phyloP scores from a whole-genome alignment of 1,284 basidiomycete genomes.

The Ceratobasidium sp. region DNA sequence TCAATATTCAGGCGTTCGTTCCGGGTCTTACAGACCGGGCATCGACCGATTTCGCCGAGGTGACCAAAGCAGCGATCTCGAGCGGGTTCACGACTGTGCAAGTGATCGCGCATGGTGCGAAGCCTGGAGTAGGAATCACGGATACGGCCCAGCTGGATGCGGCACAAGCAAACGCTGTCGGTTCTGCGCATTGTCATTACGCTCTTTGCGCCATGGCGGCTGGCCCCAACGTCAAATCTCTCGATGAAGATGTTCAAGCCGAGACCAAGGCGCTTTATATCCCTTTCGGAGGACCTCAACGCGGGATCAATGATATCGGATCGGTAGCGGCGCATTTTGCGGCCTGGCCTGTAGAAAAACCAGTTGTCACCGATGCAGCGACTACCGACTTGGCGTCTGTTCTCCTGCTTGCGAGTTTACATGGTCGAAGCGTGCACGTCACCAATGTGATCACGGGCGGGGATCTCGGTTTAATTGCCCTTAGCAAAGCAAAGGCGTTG shows the following conservation, averaged over 20 bases:
- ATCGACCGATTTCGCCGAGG: conserved; percentile 74
- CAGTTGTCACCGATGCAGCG: conserved; percentile 93
- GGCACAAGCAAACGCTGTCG: conserved; percentile 74
- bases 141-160: conserved; percentile 77
- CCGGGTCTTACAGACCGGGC: conserved; percentile 74
- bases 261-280: conserved; percentile 89
- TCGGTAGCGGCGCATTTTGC: conserved; percentile 88
- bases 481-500: conserved; percentile 94
- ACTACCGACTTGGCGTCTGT: conserved; percentile 94
- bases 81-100: conserved; percentile 90
- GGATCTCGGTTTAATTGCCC: conserved; percentile 90
- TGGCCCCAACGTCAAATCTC: conserved; percentile 70
- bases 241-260: conserved; percentile 82
- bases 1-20: conserved; percentile 92
- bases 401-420: conserved; percentile 91
- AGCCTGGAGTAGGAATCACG: conserved; percentile 66
- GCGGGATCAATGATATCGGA: conserved; percentile 66
- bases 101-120: conserved; percentile 78
- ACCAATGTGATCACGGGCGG: conserved; percentile 92
- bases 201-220: conserved; percentile 85
- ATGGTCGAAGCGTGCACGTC: conserved; percentile 91
- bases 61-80: conserved; percentile 84
- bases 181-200: conserved; percentile 85
- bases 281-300: conserved; percentile 72
- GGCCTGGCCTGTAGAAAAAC: conserved; percentile 91